Conservation (phyloP, 305 asterid species). For the Ilex paraguariensis region DNA sequence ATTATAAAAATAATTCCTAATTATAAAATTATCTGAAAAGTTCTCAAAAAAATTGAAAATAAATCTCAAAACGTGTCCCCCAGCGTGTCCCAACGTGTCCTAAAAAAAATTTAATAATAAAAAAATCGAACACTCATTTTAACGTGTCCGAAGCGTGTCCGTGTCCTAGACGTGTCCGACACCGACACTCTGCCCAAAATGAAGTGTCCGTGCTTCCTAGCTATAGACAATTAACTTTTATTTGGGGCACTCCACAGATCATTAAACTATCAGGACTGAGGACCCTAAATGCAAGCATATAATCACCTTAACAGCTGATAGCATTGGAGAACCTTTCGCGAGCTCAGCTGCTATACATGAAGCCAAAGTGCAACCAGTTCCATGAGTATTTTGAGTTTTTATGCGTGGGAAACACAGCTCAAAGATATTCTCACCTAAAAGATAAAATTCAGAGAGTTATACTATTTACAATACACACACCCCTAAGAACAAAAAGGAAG, state of each 20-base stretch:
- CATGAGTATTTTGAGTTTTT: slow-evolving; percentile 71
- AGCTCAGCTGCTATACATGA: slow-evolving; percentile 91
- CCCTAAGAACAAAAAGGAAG: slow-evolving; percentile 1
- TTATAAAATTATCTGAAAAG: no score
- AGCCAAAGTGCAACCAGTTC: slow-evolving; percentile 97
- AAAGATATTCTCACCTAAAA: slow-evolving; percentile 63
- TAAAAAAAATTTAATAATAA: no score
- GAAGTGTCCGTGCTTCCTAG: no score
- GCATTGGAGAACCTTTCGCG: slow-evolving; percentile 73
- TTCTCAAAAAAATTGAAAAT: no score
- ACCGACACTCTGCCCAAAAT: no score
- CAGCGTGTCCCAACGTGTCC: no score
- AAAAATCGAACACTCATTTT: no score
- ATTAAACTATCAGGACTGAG: no score
- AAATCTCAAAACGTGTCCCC: no score
- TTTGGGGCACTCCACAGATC: neutral
- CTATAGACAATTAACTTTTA: neutral
- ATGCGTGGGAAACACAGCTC: slow-evolving; percentile 73
- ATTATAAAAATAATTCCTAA: no score
- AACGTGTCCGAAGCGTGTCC: no score
- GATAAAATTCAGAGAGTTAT: slow-evolving; percentile 15
- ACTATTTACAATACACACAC: neutral
- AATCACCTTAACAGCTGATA: slow-evolving; percentile 75
- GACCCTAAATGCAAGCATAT: slow-evolving; percentile 2
- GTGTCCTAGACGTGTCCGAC: no score